Evolutionary conservation across 1,284 basidiomycete species (phyloP).

Genomic region (Taiwanofungus camphoratus): DNA sequence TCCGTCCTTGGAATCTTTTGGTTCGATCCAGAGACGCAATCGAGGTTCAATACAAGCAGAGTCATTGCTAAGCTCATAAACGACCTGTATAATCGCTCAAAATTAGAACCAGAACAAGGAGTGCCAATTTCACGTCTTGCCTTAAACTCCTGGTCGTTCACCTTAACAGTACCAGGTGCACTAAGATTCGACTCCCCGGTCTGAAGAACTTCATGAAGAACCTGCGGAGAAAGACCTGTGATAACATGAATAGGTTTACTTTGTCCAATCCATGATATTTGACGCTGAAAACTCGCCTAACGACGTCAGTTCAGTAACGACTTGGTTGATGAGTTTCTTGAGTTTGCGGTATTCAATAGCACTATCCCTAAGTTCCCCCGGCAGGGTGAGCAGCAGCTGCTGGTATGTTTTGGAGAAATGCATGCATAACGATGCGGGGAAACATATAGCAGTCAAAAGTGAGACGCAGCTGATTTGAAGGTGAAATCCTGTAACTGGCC

Average conservation of each 20-base stretch:
- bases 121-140: conserved; percentile 2
- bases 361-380: conserved; percentile 67
- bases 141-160: conserved; percentile 23
- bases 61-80: conserved; percentile 50
- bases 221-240: conserved; percentile 35
- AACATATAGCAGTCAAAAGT: conserved; percentile 5
- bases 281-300: conserved; percentile 42
- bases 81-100: conserved; percentile 21
- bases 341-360: conserved; percentile 89
- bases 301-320: conserved; percentile 75
- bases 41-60: conserved; percentile 50
- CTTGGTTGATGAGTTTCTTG: conserved; percentile 89
- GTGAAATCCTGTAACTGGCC: too few relatives aligned
- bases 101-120: neutral
- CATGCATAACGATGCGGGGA: conserved; percentile 39
- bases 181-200: conserved; percentile 4
- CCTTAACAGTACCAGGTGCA: conserved; percentile 6
- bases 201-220: conserved; percentile 43
- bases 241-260: too few relatives aligned
- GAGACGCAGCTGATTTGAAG: too few relatives aligned
- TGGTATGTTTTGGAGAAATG: conserved; percentile 80
- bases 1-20: neutral
- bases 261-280: conserved; percentile 33
- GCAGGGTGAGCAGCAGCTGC: conserved; percentile 65
- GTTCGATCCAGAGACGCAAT: conserved; percentile 42